Evolutionary conservation across 768 basidiomycete species (phyloP), one percentile per base, ranked within the genome.

Genomic region (Lentinula aciculospora): DNA sequence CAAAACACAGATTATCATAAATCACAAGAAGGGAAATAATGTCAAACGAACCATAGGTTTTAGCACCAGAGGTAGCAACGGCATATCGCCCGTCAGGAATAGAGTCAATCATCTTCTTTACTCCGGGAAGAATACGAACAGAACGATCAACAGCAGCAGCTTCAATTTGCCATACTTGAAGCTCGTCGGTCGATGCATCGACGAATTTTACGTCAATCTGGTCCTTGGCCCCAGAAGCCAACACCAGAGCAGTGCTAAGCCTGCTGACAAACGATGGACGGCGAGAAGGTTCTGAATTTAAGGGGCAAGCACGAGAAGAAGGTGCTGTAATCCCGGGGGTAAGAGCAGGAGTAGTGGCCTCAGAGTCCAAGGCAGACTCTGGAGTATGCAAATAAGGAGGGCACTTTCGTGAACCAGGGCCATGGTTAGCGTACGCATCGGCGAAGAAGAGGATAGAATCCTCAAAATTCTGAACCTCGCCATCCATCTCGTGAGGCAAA

Each of bases 1-100:
- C 12, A 54, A 54, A 51, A 19, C 17, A 29, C 19, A 12, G 7
- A 12, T 17, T 29, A 53, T 31, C 61, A 23, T 23, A 47, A 25
- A 17, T n/a, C n/a, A n/a, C n/a, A n/a, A n/a, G n/a, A n/a, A n/a
- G n/a, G n/a, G n/a, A n/a, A n/a, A n/a, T n/a, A n/a, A n/a, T n/a
- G n/a, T 36, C 56, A 34, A 60, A 27, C 32, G 45, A 64, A 84
- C 81, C 81, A 60, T 87, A 86, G 1, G 84, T 88, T 68, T 81
- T 84, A 3, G 88, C 86, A 4, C 86, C 87, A 0, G 85, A 87
- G 0, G 88, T 89, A 2, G 87, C 87, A 17, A 89, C 84, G n/a
- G 86, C 86, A 65, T 83, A 89, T 44, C 75, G 76, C 17, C 81
- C 85, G 53, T 74, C 70, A 3, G 88, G 87, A 51, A 90, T 76